Evolutionary conservation across 805 yeast genomes (phyloP).

Genomic region (Metschnikowia continentalis): DNA sequence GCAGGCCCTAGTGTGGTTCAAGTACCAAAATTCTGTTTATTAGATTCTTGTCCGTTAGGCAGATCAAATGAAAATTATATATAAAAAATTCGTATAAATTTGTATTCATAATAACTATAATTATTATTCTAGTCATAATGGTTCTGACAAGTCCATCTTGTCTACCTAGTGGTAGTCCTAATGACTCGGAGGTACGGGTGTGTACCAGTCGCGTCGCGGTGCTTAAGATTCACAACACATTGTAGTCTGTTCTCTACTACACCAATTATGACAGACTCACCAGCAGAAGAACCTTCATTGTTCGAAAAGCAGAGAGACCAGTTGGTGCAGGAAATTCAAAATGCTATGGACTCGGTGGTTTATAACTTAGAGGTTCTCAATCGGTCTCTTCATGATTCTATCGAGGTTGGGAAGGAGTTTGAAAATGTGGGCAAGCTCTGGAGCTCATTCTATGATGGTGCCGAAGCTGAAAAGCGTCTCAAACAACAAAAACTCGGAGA

Average conservation of each 20-base stretch:
- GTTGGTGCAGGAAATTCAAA: slow-evolving; percentile 53
- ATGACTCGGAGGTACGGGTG: not conserved
- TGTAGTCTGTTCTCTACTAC: not conserved
- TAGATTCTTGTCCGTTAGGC: not conserved
- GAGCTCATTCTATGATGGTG: slow-evolving; percentile 61
- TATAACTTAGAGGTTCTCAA: slow-evolving; percentile 62
- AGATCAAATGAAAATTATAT: no score
- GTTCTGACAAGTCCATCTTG: not conserved
- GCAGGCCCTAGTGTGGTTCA: not conserved
- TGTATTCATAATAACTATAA: no score
- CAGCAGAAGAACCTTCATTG: slow-evolving; percentile 1
- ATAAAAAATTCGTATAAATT: no score
- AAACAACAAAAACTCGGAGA: not conserved
- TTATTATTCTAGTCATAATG: no score
- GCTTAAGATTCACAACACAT: not conserved
- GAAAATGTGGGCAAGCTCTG: slow-evolving; percentile 68
- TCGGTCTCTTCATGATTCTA: slow-evolving; percentile 60
- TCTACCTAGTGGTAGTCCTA: not conserved
- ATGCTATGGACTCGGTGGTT: slow-evolving; percentile 60
- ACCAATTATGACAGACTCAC: slow-evolving; percentile 1
- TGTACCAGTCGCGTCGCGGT: slow-evolving; percentile 2
- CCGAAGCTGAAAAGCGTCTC: slow-evolving; percentile 16
- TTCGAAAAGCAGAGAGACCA: slow-evolving; percentile 60
- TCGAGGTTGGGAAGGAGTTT: slow-evolving; percentile 73
- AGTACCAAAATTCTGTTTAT: not conserved